Base-by-base conservation (phyloP, 2,329 filamentous ascomycete genomes). In the Aspergillus tubingensis region DNA sequence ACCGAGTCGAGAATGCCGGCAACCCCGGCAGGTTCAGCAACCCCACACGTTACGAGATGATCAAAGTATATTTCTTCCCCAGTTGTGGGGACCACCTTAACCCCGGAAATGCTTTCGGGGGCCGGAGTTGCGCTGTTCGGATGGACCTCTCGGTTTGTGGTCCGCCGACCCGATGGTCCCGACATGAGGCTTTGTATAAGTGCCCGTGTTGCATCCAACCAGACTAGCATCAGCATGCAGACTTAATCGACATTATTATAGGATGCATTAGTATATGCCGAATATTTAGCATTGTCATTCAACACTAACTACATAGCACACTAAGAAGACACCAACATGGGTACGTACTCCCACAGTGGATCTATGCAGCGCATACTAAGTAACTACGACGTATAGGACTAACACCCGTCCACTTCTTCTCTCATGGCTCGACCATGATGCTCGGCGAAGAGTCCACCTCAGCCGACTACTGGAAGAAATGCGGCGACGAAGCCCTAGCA, bases 341-440 rank as follows among this genome's bases (percentile, higher is more conserved):
- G 44, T 49, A 49, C 10, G 23, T 11, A 15, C 19, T n/a, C 15
- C 6, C 15, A n/a, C 1, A 6, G 32, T 36, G 32, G 41, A 15
- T 17, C 21, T 19, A 10, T 19, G 41, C 8, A 23, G 23, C 38
- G 6, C 36, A 41, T 39, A 32, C 51, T 52, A 53, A 32, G 8
- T 32, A 32, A 32, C 30, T 32, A 41, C 5, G 3, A 23, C 1
- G 10, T 8, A 27, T 49, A 71, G 66, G 64, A 5, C 61, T 71
- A 38, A 82, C 85, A 5, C 86, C 86, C 1, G 85, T 88, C 0
- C 84, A 88, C 70, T 85, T 88, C 75, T 89, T 89, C 74, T 88
- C 86, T 2, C 87, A 90, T 81, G 87, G 88, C 69, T 88, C 86
- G 13, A 89, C 87, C 41, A 89, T 88, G 86, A 90, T 89, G 87